Base-by-base conservation (phyloP, 2,329 filamentous ascomycete species). In the Parafenestella ontariensis region DNA sequence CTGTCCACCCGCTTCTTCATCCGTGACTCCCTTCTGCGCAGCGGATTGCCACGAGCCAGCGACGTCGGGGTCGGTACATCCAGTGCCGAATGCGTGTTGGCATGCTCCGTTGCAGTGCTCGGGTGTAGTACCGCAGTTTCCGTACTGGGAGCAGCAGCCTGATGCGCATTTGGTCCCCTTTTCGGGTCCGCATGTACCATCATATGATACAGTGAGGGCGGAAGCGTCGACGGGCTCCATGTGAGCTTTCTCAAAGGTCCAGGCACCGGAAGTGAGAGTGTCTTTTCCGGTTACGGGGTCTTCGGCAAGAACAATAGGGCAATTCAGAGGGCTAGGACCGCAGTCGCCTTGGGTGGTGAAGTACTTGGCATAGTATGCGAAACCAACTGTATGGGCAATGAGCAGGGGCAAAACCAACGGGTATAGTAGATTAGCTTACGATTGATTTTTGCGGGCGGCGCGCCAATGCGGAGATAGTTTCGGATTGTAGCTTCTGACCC, bases 331-430 rank as follows among this genome's bases (percentile, higher is more conserved):
- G 15, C 76, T 56, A 1, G 71, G 56, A 2, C 66, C 64, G 64
- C 84, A 87, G 15, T 79, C 72, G 26, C 68, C 79, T 0, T 78
- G 70, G 5, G 82, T 77, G 45, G 81, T 76, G 75, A 89, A 90
- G 75, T 82, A 90, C 68, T 90, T 90, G 42, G 84, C 83, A 70
- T 90, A 90, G 68, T 87, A 89, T 2, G 86, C 85, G 49, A 91
- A 83, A 0, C 88, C 88, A 2, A 90, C 56, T 58, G 33, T n/a
- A 26, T 11, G n/a, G 7, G n/a, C n/a, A 18, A 42, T 49, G n/a
- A 50, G 33, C 18, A 17, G 20, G 23, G 6, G 20, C 10, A 13
- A 23, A 21, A 8, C 6, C 17, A 6, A 40, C 10, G 10, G 9
- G 36, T 20, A 20, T 28, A 6, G 13, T 10, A 13, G 21, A n/a